Percentiles rank a stretch among this genome's conserved stretches.
Evolutionary conservation across 2,329 filamentous ascomycete genomes (phyloP).

Genomic region (Fusarium zealandicum): DNA sequence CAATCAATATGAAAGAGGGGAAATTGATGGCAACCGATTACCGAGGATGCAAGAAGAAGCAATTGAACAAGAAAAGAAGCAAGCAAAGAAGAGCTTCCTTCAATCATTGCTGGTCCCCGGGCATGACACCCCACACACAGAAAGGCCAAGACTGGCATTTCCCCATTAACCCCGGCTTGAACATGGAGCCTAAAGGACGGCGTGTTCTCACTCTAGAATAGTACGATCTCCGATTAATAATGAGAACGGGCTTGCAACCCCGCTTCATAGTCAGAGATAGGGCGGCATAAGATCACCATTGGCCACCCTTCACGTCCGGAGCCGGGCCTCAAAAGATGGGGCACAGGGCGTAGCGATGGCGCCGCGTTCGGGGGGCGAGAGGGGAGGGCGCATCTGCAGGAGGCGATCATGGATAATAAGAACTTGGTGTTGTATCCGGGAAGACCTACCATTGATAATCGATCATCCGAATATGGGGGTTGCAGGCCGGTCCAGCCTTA

Average conservation of each 20-base stretch:
- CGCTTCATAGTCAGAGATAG: constrained; percentile 25
- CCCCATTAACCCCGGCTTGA: constrained; percentile 11
- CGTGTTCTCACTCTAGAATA: too few species aligned
- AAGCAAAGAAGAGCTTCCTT: constrained; percentile 18
- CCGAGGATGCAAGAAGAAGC: constrained; percentile 4
- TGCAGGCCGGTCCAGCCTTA: constrained; percentile 18
- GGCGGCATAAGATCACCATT: constrained; percentile 19
- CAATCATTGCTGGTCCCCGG: constrained; percentile 22
- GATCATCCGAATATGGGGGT: constrained; percentile 22
- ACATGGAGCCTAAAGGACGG: too few species aligned
- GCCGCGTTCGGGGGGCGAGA: constrained; percentile 21
- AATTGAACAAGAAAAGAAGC: neutral
- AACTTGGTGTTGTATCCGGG: constrained; percentile 15
- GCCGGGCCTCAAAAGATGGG: constrained; percentile 38
- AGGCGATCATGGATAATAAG: constrained; percentile 17
- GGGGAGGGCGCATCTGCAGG: constrained; percentile 13
- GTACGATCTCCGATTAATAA: constrained; percentile 7
- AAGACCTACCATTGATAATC: constrained; percentile 7
- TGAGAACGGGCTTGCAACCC: constrained; percentile 19
- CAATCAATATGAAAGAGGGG: constrained; percentile 1
- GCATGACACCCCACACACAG: constrained; percentile 20
- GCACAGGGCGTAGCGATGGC: constrained; percentile 22
- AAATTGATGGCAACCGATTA: neutral
- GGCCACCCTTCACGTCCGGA: constrained; percentile 27
- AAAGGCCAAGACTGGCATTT: constrained; percentile 9